Base-by-base conservation (phyloP, 164 flowering plant genomes). In the Taxillus chinensis region DNA sequence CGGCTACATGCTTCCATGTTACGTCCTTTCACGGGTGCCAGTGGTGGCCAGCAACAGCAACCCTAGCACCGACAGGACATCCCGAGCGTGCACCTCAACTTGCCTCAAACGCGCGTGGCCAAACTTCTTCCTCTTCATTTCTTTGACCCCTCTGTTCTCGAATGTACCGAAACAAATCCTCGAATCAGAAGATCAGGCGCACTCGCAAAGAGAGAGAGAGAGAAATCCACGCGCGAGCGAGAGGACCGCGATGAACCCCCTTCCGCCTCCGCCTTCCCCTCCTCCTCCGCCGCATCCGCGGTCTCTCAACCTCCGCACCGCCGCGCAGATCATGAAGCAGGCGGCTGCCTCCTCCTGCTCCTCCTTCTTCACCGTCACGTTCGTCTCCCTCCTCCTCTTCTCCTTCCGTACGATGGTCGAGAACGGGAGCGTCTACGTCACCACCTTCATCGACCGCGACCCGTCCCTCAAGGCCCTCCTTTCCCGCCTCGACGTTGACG, bases 361-460 rank as follows among this genome's bases (percentile, higher is more conserved):
- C 55, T 76, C 73, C 76, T 60, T 73, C 69, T 61, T 67, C 79
- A 77, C 82, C 48, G 76, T 87, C 67, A 68, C 91, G 77, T 73
- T 77, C 71, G 85, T 95, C 75, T 79, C 96, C 6, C 68, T 87
- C 70, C 78, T 89, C 62, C 68, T 91, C 73, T 74, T 87, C 84
- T 78, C 85, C 68, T 91, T 89, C 82, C 86, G 88, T 4, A 70
- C 79, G 58, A 55, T 81, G 53, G 88, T 90, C 71, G 95, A 87
- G 50, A 73, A 66, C 69, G 88, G 87, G 3, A 71, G 93, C 71
- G 68, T 64, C 63, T 55, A 74, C 68, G 75, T 91, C 79, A 79
- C 89, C 48, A 64, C 96, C 67, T 83, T 83, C 82, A 77, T 90
- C 79, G 97, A 93, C 59, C 77, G 78, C 9, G 92, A 93, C 64